Conservation (phyloP, 208 protist species). For the Acanthamoeba triangularis region DNA sequence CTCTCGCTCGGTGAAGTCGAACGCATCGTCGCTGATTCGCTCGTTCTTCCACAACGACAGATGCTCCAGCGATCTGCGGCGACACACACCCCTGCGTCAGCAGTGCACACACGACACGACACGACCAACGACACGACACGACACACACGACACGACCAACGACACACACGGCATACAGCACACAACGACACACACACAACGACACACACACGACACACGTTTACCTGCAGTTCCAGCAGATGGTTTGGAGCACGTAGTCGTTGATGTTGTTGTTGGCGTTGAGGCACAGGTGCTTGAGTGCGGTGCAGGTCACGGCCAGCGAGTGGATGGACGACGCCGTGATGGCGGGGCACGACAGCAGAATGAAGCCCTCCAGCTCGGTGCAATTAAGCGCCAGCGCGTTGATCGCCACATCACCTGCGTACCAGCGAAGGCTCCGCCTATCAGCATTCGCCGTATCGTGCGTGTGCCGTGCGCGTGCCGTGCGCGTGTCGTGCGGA, state of each 20-base stretch:
- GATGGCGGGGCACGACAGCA: slow-evolving; percentile 29
- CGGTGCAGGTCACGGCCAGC: slow-evolving; percentile 32
- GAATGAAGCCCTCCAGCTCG: slow-evolving; percentile 22
- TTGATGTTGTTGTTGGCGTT: slow-evolving; percentile 71
- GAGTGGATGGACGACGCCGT: slow-evolving; percentile 57
- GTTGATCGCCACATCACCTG: slow-evolving; percentile 56
- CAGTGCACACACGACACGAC: not conserved
- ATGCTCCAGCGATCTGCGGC: slow-evolving; percentile 13
- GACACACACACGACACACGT: not conserved
- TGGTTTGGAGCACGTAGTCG: slow-evolving; percentile 52
- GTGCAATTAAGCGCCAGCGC: slow-evolving; percentile 52
- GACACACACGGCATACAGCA: not conserved
- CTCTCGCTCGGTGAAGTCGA: slow-evolving; percentile 32
- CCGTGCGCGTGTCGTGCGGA: not conserved
- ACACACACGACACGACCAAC: not conserved
- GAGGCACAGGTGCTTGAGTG: slow-evolving; percentile 57
- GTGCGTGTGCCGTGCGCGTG: not conserved
- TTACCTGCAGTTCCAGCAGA: slow-evolving; percentile 38
- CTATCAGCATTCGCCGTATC: not conserved
- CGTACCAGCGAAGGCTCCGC: not conserved
- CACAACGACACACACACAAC: not conserved
- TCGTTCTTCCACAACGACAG: slow-evolving; percentile 61
- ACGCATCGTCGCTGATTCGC: slow-evolving; percentile 48
- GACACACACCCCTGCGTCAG: not conserved
- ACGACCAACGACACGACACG: not conserved